Evolutionary conservation across 2,329 filamentous ascomycete genomes (phyloP).

Genomic region (Gremmenia infestans): DNA sequence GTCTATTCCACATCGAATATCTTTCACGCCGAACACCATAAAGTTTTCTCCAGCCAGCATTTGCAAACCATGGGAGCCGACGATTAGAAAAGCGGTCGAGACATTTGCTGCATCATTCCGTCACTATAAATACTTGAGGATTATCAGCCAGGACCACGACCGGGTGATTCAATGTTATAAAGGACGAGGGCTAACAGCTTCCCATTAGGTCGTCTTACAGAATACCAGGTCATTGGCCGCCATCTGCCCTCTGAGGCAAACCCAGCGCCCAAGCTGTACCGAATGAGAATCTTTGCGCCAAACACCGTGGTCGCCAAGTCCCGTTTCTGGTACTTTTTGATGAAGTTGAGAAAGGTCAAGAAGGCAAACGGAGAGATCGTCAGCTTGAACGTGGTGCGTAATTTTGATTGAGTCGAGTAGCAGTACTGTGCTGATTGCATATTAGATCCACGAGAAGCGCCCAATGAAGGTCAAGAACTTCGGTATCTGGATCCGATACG

Average conservation of each 20-base stretch:
- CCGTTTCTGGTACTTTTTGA: constrained; percentile 99
- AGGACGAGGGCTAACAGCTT: constrained; percentile 25
- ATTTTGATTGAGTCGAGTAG: not conserved
- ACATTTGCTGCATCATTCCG: not conserved
- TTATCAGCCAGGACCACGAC: not conserved
- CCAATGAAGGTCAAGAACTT: constrained; percentile 99
- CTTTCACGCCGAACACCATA: too few relatives aligned
- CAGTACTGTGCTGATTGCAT: constrained; percentile 14
- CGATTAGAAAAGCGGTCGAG: not conserved
- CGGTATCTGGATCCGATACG: constrained; percentile 99
- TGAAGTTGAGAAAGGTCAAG: constrained; percentile 99
- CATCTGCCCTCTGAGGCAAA: constrained; percentile 97
- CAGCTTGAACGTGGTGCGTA: constrained; percentile 85
- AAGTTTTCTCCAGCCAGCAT: too few relatives aligned
- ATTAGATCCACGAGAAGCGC: constrained; percentile 95
- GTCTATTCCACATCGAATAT: not conserved
- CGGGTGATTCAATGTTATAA: not conserved
- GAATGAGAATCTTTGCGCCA: constrained; percentile 99
- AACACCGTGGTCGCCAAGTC: constrained; percentile 99
- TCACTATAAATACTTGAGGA: not conserved
- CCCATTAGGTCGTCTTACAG: constrained; percentile 86
- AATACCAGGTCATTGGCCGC: constrained; percentile 99
- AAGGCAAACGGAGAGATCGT: constrained; percentile 99
- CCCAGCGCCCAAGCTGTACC: constrained; percentile 97
- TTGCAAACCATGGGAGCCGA: too few relatives aligned